Evolutionary conservation across 1,284 basidiomycete genomes (phyloP).

Genomic region (Leccinum angustisporum): DNA sequence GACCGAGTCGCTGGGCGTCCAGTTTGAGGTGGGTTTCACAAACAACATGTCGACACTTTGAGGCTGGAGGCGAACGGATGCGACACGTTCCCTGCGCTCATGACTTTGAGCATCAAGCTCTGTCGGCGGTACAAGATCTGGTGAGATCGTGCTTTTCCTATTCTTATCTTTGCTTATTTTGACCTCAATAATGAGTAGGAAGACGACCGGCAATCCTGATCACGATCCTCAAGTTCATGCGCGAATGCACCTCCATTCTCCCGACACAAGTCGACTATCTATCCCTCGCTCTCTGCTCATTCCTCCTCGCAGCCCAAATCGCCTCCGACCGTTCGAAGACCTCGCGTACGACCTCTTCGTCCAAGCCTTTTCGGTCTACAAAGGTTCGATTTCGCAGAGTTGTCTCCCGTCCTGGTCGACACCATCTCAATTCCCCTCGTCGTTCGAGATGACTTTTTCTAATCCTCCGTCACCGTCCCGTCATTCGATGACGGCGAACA

Average conservation of each 20-base stretch:
- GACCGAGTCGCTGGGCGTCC: conserved; percentile 78
- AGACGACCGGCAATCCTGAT: conserved; percentile 81
- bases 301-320: conserved; percentile 92
- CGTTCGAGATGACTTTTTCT: no score
- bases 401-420: no score
- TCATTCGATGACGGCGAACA: no score
- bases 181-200: conserved; percentile 46
- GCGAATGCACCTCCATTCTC: conserved; percentile 87
- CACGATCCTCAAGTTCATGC: conserved; percentile 86
- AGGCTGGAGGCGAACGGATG: conserved; percentile 90
- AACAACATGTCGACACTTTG: conserved; percentile 84
- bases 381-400: conserved; percentile 91
- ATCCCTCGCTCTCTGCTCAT: conserved; percentile 84
- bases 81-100: conserved; percentile 92
- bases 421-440: no score
- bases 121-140: conserved; percentile 82
- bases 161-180: background rate
- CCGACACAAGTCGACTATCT: conserved; percentile 91
- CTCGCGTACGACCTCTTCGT: conserved; percentile 95
- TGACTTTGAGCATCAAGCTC: conserved; percentile 55
- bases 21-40: conserved; percentile 81
- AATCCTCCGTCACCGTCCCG: no score
- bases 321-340: conserved; percentile 91
- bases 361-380: conserved; percentile 93
- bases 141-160: conserved; percentile 33